phyloP scores from a whole-genome alignment of 2,329 filamentous ascomycete genomes.

The Penicillium verrucosum region DNA sequence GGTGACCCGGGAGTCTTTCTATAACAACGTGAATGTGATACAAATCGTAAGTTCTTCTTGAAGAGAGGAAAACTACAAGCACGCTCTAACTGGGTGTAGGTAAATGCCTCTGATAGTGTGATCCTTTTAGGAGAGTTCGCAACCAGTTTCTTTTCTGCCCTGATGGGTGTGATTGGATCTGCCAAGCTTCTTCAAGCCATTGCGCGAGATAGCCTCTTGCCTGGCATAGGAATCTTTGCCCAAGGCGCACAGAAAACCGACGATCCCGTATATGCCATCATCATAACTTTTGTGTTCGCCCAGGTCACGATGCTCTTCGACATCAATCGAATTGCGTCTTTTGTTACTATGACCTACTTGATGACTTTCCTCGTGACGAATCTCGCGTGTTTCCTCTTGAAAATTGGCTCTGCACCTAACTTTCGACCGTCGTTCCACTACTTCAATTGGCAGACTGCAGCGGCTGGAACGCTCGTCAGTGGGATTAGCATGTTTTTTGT shows the following conservation, averaged over 20 bases:
- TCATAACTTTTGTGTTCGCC: conserved; percentile 71
- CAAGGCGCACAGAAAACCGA: conserved; percentile 69
- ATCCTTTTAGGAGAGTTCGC: conserved; percentile 80
- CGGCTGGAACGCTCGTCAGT: conserved; percentile 69
- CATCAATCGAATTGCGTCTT: conserved; percentile 82
- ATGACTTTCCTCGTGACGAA: conserved; percentile 93
- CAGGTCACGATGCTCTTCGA: conserved; percentile 79
- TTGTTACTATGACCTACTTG: conserved; percentile 87
- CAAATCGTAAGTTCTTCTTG: conserved; percentile 55
- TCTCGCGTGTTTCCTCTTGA: conserved; percentile 78
- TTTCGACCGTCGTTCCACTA: conserved; percentile 86
- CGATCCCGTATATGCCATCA: conserved; percentile 71
- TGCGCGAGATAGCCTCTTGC: conserved; percentile 72
- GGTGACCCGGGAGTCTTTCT: conserved; percentile 69
- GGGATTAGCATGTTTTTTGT: conserved; percentile 87
- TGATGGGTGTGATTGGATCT: conserved; percentile 84
- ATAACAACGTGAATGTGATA: conserved; percentile 73
- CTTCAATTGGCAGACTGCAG: conserved; percentile 81
- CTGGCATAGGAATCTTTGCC: conserved; percentile 70
- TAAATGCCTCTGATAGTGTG: conserved; percentile 69
- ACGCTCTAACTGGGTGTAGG: conserved; percentile 39
- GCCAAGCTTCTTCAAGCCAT: conserved; percentile 82
- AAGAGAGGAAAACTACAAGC: neutral
- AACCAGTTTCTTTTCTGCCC: conserved; percentile 75
- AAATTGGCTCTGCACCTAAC: conserved; percentile 83